Conservation (phyloP, 2,329 filamentous ascomycete genomes). For the Talaromyces amestolkiae region DNA sequence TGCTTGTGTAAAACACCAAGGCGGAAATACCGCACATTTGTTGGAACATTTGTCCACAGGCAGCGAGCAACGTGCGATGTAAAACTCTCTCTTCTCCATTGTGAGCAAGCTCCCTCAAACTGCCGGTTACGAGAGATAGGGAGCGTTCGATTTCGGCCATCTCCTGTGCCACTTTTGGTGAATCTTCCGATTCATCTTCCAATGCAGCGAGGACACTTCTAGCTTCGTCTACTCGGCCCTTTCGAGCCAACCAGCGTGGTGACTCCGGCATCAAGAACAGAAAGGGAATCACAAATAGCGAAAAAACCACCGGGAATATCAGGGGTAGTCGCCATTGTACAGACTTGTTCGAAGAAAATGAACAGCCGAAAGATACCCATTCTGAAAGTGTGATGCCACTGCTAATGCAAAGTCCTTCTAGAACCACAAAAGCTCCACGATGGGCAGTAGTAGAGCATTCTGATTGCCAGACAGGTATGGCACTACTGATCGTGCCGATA, state of each 20-base stretch:
- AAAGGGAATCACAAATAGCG: constrained; percentile 23
- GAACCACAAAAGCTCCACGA: constrained; percentile 47
- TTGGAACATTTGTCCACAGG: constrained; percentile 60
- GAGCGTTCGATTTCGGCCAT: constrained; percentile 45
- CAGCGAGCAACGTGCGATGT: constrained; percentile 57
- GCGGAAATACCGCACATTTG: constrained; percentile 62
- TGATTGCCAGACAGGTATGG: constrained; percentile 47
- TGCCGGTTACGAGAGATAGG: constrained; percentile 3
- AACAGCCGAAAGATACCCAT: constrained; percentile 47
- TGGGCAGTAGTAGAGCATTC: constrained; percentile 40
- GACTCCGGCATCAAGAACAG: constrained; percentile 54
- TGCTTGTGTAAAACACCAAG: constrained; percentile 48
- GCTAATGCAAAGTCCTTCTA: constrained; percentile 42
- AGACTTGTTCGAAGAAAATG: constrained; percentile 33
- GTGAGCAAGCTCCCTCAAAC: constrained; percentile 1
- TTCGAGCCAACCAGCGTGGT: constrained; percentile 62
- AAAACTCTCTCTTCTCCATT: constrained; percentile 48
- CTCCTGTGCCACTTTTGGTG: constrained; percentile 55
- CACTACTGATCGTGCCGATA: constrained; percentile 44
- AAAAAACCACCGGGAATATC: constrained; percentile 27
- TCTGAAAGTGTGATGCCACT: constrained; percentile 44
- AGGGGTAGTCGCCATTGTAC: constrained; percentile 28
- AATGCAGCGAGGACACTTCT: constrained; percentile 54
- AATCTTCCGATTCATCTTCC: constrained; percentile 52
- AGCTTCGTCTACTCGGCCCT: constrained; percentile 65